Evolutionary conservation across 2,329 filamentous ascomycete species (phyloP).

Genomic region (Parafenestella ontariensis): DNA sequence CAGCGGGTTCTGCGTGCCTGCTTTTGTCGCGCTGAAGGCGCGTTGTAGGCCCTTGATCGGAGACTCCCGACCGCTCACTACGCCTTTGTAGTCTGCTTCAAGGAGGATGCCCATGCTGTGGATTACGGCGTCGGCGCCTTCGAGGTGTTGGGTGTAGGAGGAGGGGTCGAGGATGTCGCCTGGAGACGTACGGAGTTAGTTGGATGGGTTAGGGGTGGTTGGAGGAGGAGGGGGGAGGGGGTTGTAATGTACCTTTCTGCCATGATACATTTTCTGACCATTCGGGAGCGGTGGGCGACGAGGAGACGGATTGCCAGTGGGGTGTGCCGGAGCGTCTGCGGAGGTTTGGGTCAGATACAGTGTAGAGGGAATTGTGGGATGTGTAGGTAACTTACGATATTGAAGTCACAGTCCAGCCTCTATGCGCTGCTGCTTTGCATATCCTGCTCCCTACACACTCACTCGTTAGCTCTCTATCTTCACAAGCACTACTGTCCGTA

Average conservation of each 20-base stretch:
- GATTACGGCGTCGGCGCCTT: conserved; percentile 81
- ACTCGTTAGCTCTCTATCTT: conserved; percentile 2
- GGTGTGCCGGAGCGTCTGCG: conserved; percentile 87
- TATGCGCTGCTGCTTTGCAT: conserved; percentile 83
- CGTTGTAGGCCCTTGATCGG: conserved; percentile 78
- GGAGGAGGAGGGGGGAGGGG: too few species aligned
- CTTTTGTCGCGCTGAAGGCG: conserved; percentile 74
- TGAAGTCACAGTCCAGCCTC: conserved; percentile 91
- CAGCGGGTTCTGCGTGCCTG: conserved; percentile 72
- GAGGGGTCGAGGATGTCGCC: conserved; percentile 82
- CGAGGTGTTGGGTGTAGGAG: conserved; percentile 78
- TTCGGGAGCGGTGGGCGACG: conserved; percentile 71
- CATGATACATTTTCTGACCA: conserved; percentile 87
- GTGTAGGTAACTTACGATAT: conserved; percentile 85
- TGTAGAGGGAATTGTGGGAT: background rate
- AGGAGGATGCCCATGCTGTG: conserved; percentile 96
- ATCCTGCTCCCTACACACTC: conserved; percentile 69
- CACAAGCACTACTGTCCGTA: conserved; percentile 1
- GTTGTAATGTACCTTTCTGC: conserved; percentile 67
- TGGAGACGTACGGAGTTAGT: too few species aligned
- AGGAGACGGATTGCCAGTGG: conserved; percentile 80
- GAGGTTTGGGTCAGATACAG: background rate
- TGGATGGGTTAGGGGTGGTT: too few species aligned
- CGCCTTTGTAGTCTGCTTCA: conserved; percentile 96
- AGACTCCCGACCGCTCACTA: conserved; percentile 82